These are phyloP conservation scores for Cairneyella variabilis DNA, from an alignment of 495 filamentous ascomycete genomes.

Conservation along the genomic window DNA sequence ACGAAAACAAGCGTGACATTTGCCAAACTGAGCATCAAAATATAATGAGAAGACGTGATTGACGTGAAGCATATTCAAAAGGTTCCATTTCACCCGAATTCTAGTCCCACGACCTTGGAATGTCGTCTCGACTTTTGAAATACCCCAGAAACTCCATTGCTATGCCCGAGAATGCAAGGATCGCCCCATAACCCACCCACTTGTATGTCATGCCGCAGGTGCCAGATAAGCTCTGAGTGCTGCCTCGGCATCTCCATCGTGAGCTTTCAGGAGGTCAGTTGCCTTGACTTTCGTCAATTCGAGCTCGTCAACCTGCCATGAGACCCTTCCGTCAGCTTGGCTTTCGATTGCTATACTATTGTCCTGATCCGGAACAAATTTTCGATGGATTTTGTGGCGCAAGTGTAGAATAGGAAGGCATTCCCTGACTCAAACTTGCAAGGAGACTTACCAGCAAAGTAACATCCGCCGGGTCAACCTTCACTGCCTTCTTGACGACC, in stretches of 20 bases:
- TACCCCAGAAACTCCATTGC: conserved; percentile 14
- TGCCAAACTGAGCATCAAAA: no score
- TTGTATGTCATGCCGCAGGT: conserved; percentile 13
- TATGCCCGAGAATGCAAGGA: conserved; percentile 13
- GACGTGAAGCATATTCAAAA: no score
- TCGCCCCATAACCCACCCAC: neutral
- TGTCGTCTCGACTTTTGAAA: neutral
- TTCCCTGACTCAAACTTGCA: conserved; percentile 42
- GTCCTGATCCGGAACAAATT: neutral
- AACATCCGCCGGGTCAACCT: conserved; percentile 65
- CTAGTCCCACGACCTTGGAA: no score
- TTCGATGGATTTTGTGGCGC: neutral
- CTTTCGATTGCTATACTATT: neutral
- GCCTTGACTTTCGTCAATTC: conserved; percentile 77
- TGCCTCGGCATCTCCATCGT: conserved; percentile 71
- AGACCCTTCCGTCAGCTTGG: conserved; percentile 9
- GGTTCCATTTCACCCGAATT: no score
- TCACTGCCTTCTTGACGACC: conserved; percentile 55
- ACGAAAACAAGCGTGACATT: no score
- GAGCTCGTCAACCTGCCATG: conserved; percentile 67
- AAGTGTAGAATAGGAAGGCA: no score
- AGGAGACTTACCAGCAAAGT: conserved; percentile 60
- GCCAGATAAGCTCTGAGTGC: conserved; percentile 59
- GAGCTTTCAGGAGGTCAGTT: conserved; percentile 73
- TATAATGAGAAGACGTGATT: no score